Conservation (phyloP, 2,329 filamentous ascomycete species). For the Acephala macrosclerotiorum region DNA sequence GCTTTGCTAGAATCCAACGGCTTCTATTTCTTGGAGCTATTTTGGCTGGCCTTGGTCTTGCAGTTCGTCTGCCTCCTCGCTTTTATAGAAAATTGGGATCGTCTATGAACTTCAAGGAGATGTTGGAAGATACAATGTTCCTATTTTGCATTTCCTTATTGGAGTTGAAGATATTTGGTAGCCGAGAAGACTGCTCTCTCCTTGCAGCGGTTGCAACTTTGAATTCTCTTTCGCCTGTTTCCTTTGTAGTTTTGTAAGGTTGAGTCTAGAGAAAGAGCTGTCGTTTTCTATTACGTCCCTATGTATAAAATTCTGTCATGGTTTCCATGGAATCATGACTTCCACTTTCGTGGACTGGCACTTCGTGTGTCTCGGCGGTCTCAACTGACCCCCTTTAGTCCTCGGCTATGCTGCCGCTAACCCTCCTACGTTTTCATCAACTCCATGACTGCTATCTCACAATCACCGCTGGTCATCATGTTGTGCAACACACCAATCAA, state of each 20-base stretch:
- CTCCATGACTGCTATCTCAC: neutral
- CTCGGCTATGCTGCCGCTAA: slow-evolving; percentile 6
- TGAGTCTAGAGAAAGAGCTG: neutral
- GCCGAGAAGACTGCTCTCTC: too few species aligned
- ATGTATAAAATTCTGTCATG: neutral
- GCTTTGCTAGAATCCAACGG: neutral
- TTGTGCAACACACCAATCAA: neutral
- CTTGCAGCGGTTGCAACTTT: too few species aligned
- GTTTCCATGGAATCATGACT: neutral
- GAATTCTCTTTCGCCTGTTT: too few species aligned
- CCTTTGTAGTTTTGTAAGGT: too few species aligned
- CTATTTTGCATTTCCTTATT: neutral
- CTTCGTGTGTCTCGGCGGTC: neutral
- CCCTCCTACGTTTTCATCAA: neutral
- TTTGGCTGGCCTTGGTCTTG: neutral
- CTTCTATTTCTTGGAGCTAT: neutral
- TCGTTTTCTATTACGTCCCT: neutral
- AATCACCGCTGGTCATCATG: neutral
- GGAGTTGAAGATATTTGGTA: too few species aligned
- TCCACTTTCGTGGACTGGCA: neutral
- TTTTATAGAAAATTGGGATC: neutral
- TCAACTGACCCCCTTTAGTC: neutral
- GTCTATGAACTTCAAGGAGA: neutral
- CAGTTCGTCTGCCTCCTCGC: neutral
- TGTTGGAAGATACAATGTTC: neutral